Conservation (phyloP, 371 early-diverging fungal genomes). For the Fennellomyces sp. region DNA sequence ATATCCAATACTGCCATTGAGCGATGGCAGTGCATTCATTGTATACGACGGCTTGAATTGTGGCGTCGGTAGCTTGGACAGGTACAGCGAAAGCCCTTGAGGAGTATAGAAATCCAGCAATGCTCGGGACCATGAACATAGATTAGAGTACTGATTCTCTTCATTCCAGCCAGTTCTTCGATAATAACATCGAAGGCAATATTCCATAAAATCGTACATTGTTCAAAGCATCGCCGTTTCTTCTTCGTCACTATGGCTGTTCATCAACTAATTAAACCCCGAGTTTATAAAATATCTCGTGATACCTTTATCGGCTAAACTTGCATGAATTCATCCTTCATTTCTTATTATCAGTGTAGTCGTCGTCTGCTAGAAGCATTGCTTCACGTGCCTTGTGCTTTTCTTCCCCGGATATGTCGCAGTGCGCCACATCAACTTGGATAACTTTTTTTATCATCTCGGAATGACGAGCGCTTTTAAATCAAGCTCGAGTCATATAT, state of each 20-base stretch:
- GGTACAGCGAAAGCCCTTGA: conserved; percentile 66
- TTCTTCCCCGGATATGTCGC: too few species aligned
- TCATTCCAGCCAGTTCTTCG: conserved; percentile 78
- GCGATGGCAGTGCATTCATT: conserved; percentile 66
- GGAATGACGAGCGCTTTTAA: too few species aligned
- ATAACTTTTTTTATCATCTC: too few species aligned
- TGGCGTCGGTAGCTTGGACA: conserved; percentile 76
- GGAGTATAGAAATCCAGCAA: conserved; percentile 82
- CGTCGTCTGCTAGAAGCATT: too few species aligned
- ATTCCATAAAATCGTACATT: conserved; percentile 87
- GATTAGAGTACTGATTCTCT: conserved; percentile 77
- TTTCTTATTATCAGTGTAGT: too few species aligned
- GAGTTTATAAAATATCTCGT: too few species aligned
- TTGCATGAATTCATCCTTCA: too few species aligned
- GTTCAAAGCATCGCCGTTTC: neutral
- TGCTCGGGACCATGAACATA: conserved; percentile 73
- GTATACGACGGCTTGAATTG: conserved; percentile 80
- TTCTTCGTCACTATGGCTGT: neutral
- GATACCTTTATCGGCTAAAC: too few species aligned
- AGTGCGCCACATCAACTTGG: too few species aligned
- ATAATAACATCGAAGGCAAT: conserved; percentile 78
- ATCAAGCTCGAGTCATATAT: too few species aligned
- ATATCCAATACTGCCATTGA: conserved; percentile 82
- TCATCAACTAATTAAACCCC: too few species aligned
- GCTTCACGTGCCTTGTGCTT: too few species aligned